phyloP scores from a whole-genome alignment of 805 yeast genomes.

The Starmerella sirachaensis region DNA sequence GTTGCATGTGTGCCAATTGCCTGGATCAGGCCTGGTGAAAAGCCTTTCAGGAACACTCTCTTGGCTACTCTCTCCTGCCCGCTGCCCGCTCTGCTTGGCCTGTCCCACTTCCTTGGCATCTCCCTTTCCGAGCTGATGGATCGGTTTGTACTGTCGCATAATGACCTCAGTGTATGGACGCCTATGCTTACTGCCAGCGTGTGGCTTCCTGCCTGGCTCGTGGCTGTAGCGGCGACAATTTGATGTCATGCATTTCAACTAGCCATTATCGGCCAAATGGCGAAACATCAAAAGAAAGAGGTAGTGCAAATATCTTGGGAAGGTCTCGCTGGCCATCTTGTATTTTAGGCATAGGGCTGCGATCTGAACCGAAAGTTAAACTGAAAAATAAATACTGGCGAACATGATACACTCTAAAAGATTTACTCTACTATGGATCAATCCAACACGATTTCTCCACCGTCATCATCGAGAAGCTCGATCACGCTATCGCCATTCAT shows the following conservation, averaged over 20 bases:
- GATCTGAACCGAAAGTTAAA: too few species aligned
- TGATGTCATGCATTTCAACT: neutral
- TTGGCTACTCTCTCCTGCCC: conserved; percentile 36
- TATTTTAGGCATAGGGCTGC: too few species aligned
- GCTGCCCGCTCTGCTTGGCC: conserved; percentile 30
- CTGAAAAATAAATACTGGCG: neutral
- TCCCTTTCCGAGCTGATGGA: conserved; percentile 34
- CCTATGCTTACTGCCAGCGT: conserved; percentile 63
- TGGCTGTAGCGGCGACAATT: conserved; percentile 8
- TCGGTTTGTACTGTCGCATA: conserved; percentile 53
- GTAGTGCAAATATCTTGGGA: too few species aligned
- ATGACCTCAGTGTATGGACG: conserved; percentile 67
- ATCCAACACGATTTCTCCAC: conserved; percentile 4
- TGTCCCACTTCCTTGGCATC: conserved; percentile 27
- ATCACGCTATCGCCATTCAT: conserved; percentile 6
- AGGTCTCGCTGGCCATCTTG: too few species aligned
- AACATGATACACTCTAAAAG: too few species aligned
- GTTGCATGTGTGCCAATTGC: conserved; percentile 65
- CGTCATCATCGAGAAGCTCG: conserved; percentile 1
- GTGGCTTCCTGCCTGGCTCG: conserved; percentile 77
- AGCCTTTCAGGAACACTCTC: conserved; percentile 5
- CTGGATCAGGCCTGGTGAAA: conserved; percentile 35
- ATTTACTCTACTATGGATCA: neutral
- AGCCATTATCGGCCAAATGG: neutral
- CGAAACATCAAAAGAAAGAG: too few species aligned